phyloP scores from a whole-genome alignment of 345 rosid genomes.

The Nephelium lappaceum region DNA sequence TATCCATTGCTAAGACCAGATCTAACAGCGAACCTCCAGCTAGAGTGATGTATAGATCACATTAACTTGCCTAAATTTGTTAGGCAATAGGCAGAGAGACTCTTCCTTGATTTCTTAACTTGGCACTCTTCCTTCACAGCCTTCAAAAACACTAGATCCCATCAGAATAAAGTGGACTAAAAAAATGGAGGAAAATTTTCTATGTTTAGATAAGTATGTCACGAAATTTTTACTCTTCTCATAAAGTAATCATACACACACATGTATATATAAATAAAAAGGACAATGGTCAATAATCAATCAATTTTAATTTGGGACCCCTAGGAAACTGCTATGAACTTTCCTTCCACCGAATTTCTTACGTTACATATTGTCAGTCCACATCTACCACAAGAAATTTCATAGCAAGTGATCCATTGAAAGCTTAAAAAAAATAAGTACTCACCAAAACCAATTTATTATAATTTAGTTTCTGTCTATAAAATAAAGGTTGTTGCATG shows the following conservation, averaged over 20 bases:
- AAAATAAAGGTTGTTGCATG: background rate
- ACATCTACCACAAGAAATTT: constrained; percentile 12
- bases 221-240: background rate
- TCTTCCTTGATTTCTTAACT: background rate
- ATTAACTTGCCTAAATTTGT: background rate
- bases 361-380: background rate
- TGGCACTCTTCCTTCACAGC: background rate
- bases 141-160: background rate
- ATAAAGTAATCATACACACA: background rate
- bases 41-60: background rate
- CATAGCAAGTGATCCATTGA: constrained; percentile 1
- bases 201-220: background rate
- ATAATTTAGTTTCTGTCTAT: background rate
- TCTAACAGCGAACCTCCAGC: background rate
- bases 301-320: constrained; percentile 15
- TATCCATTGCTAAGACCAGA: background rate
- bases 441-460: background rate
- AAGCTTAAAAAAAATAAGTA: background rate
- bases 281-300: background rate
- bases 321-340: constrained; percentile 40
- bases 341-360: constrained; percentile 16
- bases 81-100: background rate
- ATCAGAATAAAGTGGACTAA: background rate
- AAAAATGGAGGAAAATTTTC: background rate
- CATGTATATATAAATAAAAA: background rate